Conservation (phyloP, 176 grass and related monocot species). For the Ampelocalamus luodianensis region DNA sequence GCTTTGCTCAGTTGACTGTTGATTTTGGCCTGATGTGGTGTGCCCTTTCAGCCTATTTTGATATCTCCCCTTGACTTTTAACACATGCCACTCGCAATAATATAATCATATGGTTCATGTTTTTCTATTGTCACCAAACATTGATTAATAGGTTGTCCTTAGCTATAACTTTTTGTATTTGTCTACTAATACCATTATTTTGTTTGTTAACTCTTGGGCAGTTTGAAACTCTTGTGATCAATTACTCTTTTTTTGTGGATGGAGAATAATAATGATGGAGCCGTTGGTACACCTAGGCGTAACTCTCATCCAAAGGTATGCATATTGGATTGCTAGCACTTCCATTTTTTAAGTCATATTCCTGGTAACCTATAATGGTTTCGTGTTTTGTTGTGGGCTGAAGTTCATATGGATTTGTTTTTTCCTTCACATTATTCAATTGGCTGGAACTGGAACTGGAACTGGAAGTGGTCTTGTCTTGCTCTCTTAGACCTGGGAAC, state of each 20-base stretch:
- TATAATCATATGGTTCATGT: not conserved
- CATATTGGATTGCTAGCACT: not conserved
- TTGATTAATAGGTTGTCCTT: not conserved
- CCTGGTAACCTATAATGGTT: not conserved
- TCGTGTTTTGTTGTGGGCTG: not conserved
- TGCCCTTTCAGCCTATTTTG: not conserved
- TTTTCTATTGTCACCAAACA: not conserved
- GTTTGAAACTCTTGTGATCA: not conserved
- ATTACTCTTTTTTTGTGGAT: slow-evolving; percentile 1
- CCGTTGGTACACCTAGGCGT: not conserved
- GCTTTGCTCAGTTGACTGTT: not conserved
- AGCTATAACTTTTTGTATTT: not conserved
- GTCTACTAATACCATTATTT: slow-evolving; percentile 3
- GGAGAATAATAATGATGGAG: slow-evolving; percentile 37
- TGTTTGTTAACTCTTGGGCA: not conserved
- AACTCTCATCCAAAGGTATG: slow-evolving; percentile 47
- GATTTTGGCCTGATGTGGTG: not conserved
- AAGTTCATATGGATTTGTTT: not conserved
- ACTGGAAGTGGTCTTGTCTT: not conserved
- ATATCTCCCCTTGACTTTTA: not conserved
- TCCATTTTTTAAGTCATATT: not conserved
- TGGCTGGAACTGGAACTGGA: not conserved
- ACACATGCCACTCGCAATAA: not conserved
- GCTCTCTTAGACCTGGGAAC: not conserved
- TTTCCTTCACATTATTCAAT: not conserved